Conservation (phyloP, 768 basidiomycete species). For the Hemileccinum rubropunctum region DNA sequence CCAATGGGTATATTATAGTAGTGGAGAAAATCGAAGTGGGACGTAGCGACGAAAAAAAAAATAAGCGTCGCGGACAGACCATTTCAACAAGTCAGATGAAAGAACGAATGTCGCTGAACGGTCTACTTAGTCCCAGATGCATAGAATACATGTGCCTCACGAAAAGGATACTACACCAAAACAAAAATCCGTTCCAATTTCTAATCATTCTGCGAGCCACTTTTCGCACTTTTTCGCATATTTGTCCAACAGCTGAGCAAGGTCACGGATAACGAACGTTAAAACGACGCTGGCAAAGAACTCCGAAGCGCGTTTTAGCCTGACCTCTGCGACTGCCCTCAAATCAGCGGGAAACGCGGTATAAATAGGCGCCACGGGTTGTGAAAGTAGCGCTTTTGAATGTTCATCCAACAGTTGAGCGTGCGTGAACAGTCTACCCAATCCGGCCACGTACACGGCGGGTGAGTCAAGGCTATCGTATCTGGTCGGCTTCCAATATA, state of each 20-base stretch:
- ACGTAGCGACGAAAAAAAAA: slow-evolving; percentile 6
- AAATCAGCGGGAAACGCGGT: slow-evolving; percentile 64
- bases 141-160: slow-evolving; percentile 33
- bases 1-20: slow-evolving; percentile 27
- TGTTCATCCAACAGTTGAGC: slow-evolving; percentile 87
- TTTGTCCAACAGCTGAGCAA: slow-evolving; percentile 85
- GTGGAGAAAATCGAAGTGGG: slow-evolving; percentile 18
- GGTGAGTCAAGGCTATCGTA: slow-evolving; percentile 79
- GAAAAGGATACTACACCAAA: slow-evolving; percentile 26
- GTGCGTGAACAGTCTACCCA: slow-evolving; percentile 69
- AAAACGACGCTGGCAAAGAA: slow-evolving; percentile 89
- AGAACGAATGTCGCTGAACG: slow-evolving; percentile 29
- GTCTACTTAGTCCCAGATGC: slow-evolving; percentile 31
- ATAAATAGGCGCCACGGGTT: slow-evolving; percentile 71
- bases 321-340: slow-evolving; percentile 63
- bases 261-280: slow-evolving; percentile 85
- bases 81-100: slow-evolving; percentile 22
- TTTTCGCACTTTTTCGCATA: slow-evolving; percentile 93
- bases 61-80: slow-evolving; percentile 12
- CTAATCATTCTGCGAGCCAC: slow-evolving; percentile 76
- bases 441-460: slow-evolving; percentile 73
- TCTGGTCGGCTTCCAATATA: slow-evolving; percentile 11
- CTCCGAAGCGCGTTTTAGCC: slow-evolving; percentile 80
- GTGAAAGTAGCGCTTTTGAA: slow-evolving; percentile 65
- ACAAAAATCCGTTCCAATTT: slow-evolving; percentile 17